Evolutionary conservation across 2,329 filamentous ascomycete species (phyloP), one percentile per base, ranked within the genome.

Genomic region (Nigrospora sphaerica): DNA sequence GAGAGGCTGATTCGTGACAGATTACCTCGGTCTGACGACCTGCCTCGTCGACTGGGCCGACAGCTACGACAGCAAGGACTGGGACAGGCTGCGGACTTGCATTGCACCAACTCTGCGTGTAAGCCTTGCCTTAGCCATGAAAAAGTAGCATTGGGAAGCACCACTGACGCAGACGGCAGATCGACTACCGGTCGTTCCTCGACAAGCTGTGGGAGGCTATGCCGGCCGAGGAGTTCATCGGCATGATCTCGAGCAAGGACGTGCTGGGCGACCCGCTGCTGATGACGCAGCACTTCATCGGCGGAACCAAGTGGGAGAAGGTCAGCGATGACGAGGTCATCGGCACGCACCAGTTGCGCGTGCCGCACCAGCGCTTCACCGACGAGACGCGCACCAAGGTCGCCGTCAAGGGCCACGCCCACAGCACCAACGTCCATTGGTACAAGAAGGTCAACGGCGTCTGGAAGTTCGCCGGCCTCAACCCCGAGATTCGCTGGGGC

Each of bases 141-240:
- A 6, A 28, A 28, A 6, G 23, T 28, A 28, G 10, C 23, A 6
- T 4, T 4, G 18, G 13, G 23, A 6, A 39, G 3, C 19, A 14
- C 36, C 41, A 19, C 46, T 50, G 45, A 51, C 43, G 16, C 17
- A 12, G 14, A 51, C 17, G 33, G 13, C 62, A 84, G 73, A 75
- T 89, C 57, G 86, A 90, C 71, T 90, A 90, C 74, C 78, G 77
- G 43, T 73, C 75, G 36, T 78, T 83, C 62, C 73, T 80, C 44
- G 71, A 79, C 61, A 75, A 75, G 58, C 62, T 77, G 46, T 83
- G 79, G 79, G 73, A 78, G 42, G 70, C 73, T 42, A 82, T 84
- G 78, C 69, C 76, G 1, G 76, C 78, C 1, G 71, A 76, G 3
- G 77, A 83, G n/a, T 85, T 75, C 65, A 67, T 83, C 59, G 57